These are phyloP conservation scores for Cicer chorassanicum DNA, from an alignment of 306 rosid genomes.

Conservation along the genomic window DNA sequence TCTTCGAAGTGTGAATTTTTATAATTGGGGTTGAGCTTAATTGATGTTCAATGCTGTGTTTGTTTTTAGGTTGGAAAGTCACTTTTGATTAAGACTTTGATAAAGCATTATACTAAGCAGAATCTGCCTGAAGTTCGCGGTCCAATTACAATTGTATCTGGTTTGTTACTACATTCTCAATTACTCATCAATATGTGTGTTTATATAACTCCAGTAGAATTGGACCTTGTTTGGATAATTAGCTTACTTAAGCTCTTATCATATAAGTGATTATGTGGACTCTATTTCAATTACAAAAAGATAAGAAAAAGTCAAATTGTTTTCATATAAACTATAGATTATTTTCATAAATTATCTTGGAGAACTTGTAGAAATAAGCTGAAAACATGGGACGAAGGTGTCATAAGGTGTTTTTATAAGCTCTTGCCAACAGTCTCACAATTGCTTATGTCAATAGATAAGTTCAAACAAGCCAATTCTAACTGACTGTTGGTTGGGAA, in stretches of 20 bases:
- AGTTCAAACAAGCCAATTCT: background rate
- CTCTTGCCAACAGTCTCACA: too few relatives aligned
- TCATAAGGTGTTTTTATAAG: too few relatives aligned
- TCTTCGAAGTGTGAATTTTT: background rate
- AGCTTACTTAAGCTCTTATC: too few relatives aligned
- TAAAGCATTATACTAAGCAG: slow-evolving; percentile 89
- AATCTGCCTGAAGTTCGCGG: slow-evolving; percentile 86
- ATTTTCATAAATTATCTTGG: background rate
- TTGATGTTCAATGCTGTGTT: background rate
- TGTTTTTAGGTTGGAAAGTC: slow-evolving; percentile 90
- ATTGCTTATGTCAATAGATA: too few relatives aligned
- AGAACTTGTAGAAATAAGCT: background rate
- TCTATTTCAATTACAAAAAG: too few relatives aligned
- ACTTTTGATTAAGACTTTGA: slow-evolving; percentile 73
- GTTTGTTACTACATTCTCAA: slow-evolving; percentile 45
- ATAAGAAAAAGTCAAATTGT: too few relatives aligned
- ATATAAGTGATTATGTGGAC: too few relatives aligned
- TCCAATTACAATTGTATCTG: slow-evolving; percentile 91
- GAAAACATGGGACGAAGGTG: background rate
- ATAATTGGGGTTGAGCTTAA: background rate
- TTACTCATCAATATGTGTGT: background rate
- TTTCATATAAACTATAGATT: too few relatives aligned
- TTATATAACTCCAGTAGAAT: background rate
- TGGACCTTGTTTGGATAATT: background rate
- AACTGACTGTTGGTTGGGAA: background rate